Evolutionary conservation across 2,329 filamentous ascomycete species (phyloP), one percentile per base, ranked within the genome.

Genomic region (Colletotrichum eleusines): DNA sequence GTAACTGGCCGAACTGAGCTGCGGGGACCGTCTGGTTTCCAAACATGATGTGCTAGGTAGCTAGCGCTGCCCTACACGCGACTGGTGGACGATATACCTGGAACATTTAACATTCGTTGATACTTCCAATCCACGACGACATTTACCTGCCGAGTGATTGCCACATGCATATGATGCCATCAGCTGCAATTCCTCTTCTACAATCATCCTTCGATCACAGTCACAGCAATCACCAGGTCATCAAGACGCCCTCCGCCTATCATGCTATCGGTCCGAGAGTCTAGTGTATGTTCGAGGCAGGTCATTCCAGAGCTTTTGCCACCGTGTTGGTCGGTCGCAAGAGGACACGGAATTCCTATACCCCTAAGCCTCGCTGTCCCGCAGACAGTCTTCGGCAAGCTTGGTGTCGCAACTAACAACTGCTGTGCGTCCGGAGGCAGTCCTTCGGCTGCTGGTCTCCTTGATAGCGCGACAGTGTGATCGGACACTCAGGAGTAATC

Each of bases 161-260:
- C 51, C 51, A 54, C 40, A 69, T 66, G 50, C 28, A 28, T 9
- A 62, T 59, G 38, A 44, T 20, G 55, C 33, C 59, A 61, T 62
- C 48, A 42, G 44, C 23, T n/a, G 38, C 20, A 44, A 48, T 20
- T 16, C 16, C 20, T 48, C 14, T 9, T 50, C 28, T 12, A 5
- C 16, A 50, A 16, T 28, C 2, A 5, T 20, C 9, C 23, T 51
- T 18, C 16, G 4, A 9, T 38, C 31, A 16, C 26, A 23, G 12
- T 26, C 31, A 23, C 3, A 12, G 26, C 12, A 8, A 14, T 6
- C 12, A 55, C 33, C 31, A 8, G 14, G 6, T 3, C n/a, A n/a
- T n/a, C n/a, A n/a, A n/a, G n/a, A n/a, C n/a, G 31, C 51, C 31
- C 18, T 40, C 38, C 38, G 28, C 8, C 16, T 33, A 31, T 26